Conservation (phyloP, 1,139 yeast species). For the Yamadazyma taylorii region DNA sequence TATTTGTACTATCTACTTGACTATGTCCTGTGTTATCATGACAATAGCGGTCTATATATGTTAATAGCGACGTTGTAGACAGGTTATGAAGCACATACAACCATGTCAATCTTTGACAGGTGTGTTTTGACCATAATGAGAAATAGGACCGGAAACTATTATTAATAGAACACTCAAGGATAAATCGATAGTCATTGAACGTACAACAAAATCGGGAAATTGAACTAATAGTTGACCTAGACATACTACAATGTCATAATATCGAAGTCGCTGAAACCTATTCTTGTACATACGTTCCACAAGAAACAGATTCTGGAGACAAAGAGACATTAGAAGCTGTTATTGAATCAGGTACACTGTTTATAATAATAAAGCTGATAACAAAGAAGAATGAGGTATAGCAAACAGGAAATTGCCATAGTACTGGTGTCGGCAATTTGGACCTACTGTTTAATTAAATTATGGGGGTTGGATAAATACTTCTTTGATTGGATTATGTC, state of each 20-base stretch:
- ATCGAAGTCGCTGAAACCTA: constrained; percentile 1
- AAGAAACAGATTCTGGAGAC: constrained; percentile 2
- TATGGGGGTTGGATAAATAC: constrained; percentile 1
- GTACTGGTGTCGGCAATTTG: constrained; percentile 1
- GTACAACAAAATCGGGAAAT: constrained; percentile 1
- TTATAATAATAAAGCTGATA: neutral
- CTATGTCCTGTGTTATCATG: neutral
- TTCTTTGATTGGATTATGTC: constrained; percentile 2
- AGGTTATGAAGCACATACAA: constrained; percentile 1
- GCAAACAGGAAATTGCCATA: constrained; percentile 2
- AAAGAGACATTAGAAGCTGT: constrained; percentile 1
- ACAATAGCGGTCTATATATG: constrained; percentile 1
- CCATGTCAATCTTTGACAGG: neutral
- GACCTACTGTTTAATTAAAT: constrained; percentile 2
- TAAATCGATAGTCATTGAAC: constrained; percentile 1
- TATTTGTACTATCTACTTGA: constrained; percentile 1
- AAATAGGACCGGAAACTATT: neutral
- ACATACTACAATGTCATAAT: neutral
- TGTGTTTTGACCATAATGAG: constrained; percentile 2
- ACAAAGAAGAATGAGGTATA: constrained; percentile 1
- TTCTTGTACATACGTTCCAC: neutral
- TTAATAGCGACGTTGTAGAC: neutral
- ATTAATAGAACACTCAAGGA: constrained; percentile 1
- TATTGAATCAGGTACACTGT: constrained; percentile 1
- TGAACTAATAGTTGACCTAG: constrained; percentile 2